phyloP scores from a whole-genome alignment of 768 basidiomycete genomes.

The Inosperma sp. region DNA sequence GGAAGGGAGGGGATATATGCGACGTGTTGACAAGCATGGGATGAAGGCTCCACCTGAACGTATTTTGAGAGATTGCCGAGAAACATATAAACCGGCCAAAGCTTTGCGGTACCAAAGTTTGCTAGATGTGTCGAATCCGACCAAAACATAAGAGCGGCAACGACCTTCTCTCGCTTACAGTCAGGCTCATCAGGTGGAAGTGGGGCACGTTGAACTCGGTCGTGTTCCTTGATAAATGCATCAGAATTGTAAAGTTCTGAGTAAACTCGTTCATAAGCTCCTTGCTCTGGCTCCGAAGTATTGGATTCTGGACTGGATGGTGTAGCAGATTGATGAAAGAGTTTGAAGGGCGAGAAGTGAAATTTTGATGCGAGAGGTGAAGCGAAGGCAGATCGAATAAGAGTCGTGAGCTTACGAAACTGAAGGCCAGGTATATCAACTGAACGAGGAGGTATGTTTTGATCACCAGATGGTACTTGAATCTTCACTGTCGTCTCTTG shows the following conservation, averaged over 20 bases:
- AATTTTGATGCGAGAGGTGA: conserved; percentile 18
- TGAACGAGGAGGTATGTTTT: conserved; percentile 12
- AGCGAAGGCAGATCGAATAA: conserved; percentile 24
- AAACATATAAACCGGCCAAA: conserved; percentile 26
- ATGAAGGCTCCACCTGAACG: conserved; percentile 23
- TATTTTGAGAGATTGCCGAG: conserved; percentile 42
- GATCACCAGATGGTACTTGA: conserved; percentile 23
- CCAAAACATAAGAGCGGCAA: conserved; percentile 27
- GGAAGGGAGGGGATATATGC: conserved; percentile 38
- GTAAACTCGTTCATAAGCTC: conserved; percentile 17
- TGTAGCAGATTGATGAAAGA: conserved; percentile 15
- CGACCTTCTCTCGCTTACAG: conserved; percentile 25
- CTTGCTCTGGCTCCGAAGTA: conserved; percentile 4
- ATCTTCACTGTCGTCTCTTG: conserved; percentile 18
- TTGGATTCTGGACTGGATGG: not conserved
- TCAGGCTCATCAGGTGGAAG: conserved; percentile 20
- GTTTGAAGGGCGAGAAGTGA: conserved; percentile 29
- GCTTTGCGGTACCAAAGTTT: conserved; percentile 30
- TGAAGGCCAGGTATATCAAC: conserved; percentile 26
- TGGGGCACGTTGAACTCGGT: conserved; percentile 28
- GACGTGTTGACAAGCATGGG: conserved; percentile 34
- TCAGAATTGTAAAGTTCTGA: conserved; percentile 21
- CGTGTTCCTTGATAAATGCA: conserved; percentile 34
- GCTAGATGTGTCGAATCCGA: conserved; percentile 22
- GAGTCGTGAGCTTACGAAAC: conserved; percentile 17